These are phyloP conservation scores for Solanum megistacrolobum DNA, from an alignment of 257 asterid genomes.

Conservation along the genomic window DNA sequence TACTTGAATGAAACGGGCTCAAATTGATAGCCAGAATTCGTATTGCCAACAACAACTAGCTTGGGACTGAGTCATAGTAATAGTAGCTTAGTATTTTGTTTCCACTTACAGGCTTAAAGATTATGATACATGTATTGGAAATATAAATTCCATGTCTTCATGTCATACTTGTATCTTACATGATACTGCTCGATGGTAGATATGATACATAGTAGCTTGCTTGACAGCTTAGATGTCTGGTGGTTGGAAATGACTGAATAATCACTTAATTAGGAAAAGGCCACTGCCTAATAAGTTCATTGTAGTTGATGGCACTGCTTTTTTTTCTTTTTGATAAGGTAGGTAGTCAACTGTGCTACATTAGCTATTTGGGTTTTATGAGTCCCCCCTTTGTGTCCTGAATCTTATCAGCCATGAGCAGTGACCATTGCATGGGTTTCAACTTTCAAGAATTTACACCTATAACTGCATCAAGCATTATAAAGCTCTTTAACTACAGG, in stretches of 20 bases:
- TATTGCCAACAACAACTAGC: neutral
- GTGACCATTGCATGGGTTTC: neutral
- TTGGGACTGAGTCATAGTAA: neutral
- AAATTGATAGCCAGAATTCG: neutral
- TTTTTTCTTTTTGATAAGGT: neutral
- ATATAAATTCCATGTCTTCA: neutral
- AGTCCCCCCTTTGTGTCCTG: neutral
- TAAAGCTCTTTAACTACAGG: neutral
- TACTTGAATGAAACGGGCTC: neutral
- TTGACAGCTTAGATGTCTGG: neutral
- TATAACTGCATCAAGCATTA: neutral
- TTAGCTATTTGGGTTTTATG: neutral
- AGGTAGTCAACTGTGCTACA: neutral
- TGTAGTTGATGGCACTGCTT: neutral
- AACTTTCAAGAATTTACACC: neutral
- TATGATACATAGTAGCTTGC: neutral
- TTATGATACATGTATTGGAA: neutral
- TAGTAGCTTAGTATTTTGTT: neutral
- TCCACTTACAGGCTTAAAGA: neutral
- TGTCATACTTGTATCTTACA: neutral
- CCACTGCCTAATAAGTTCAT: neutral
- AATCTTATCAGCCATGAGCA: neutral
- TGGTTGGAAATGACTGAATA: neutral
- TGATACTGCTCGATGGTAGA: neutral
- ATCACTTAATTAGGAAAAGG: neutral